These are phyloP conservation scores for Candida sp. DNA, from an alignment of 1,139 yeast genomes.

Conservation along the genomic window DNA sequence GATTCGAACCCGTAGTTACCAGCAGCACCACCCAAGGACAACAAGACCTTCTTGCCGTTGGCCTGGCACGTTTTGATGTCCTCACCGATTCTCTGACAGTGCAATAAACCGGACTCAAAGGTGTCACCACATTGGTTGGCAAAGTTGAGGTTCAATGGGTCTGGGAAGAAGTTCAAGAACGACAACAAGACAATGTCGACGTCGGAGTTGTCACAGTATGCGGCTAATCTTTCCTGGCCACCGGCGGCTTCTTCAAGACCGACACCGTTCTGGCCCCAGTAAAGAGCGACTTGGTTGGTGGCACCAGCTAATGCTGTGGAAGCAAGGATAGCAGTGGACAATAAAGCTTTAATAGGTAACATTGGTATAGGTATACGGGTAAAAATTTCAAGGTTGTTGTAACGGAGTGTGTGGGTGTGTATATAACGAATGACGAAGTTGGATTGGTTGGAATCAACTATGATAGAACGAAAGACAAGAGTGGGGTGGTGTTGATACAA, in stretches of 20 bases:
- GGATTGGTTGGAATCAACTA: not conserved
- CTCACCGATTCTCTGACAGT: constrained; percentile 65
- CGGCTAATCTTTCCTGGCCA: constrained; percentile 62
- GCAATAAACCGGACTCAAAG: constrained; percentile 58
- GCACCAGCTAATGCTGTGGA: constrained; percentile 39
- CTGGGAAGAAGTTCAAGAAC: constrained; percentile 68
- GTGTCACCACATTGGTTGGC: constrained; percentile 66
- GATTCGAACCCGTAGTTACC: constrained; percentile 76
- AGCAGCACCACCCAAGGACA: constrained; percentile 88
- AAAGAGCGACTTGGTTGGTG: constrained; percentile 68
- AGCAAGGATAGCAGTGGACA: constrained; percentile 13
- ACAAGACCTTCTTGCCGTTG: constrained; percentile 74
- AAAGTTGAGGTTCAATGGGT: constrained; percentile 56
- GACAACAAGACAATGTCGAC: constrained; percentile 78
- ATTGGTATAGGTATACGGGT: constrained; percentile 2
- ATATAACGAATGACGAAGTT: constrained; percentile 2
- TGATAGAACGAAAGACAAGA: not conserved
- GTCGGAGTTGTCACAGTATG: constrained; percentile 69
- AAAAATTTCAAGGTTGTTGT: not conserved
- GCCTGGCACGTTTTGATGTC: constrained; percentile 84
- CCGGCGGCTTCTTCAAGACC: constrained; percentile 31
- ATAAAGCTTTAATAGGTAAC: constrained; percentile 14
- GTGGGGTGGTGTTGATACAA: not conserved
- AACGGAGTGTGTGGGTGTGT: not conserved
- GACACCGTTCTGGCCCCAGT: constrained; percentile 85